phyloP scores from a whole-genome alignment of 2,329 filamentous ascomycete species.

The Thielaviopsis euricoi region DNA sequence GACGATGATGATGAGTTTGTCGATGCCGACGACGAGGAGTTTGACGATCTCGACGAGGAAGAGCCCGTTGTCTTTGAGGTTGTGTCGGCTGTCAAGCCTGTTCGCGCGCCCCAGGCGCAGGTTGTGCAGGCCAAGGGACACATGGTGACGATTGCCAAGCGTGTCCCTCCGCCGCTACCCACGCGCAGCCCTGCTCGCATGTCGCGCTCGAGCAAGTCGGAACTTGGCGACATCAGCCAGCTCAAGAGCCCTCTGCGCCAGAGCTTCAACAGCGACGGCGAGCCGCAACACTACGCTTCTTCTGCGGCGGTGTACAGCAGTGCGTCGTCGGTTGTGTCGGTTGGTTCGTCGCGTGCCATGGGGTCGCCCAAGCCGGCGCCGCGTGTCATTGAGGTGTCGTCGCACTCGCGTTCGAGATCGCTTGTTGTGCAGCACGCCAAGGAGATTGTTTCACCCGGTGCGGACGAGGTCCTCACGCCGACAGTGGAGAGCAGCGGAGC shows the following conservation, averaged over 20 bases:
- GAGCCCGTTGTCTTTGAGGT: conserved; percentile 57
- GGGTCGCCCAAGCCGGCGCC: not conserved
- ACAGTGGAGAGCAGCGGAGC: conserved; percentile 2
- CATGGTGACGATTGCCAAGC: conserved; percentile 72
- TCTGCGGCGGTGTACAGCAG: not conserved
- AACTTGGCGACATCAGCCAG: conserved; percentile 43
- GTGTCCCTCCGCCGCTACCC: conserved; percentile 61
- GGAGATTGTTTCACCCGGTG: conserved; percentile 1
- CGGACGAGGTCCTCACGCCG: conserved; percentile 3
- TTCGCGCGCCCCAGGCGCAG: conserved; percentile 40
- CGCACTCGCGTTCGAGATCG: conserved; percentile 1
- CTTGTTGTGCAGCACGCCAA: conserved; percentile 3
- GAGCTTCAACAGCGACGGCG: conserved; percentile 22
- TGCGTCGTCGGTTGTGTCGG: not conserved
- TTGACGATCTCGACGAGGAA: conserved; percentile 35
- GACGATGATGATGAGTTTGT: conserved; percentile 22
- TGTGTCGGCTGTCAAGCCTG: conserved; percentile 34
- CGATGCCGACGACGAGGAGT: conserved; percentile 30
- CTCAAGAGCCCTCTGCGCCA: conserved; percentile 34
- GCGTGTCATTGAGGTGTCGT: not conserved
- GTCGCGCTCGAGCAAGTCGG: conserved; percentile 33
- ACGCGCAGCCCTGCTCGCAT: conserved; percentile 54
- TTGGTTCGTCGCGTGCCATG: conserved; percentile 2
- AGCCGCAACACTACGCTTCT: not conserved
- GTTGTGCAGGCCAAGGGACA: conserved; percentile 57